Base-by-base conservation (phyloP, 129 eudicot species). In the Arctium lappa region DNA sequence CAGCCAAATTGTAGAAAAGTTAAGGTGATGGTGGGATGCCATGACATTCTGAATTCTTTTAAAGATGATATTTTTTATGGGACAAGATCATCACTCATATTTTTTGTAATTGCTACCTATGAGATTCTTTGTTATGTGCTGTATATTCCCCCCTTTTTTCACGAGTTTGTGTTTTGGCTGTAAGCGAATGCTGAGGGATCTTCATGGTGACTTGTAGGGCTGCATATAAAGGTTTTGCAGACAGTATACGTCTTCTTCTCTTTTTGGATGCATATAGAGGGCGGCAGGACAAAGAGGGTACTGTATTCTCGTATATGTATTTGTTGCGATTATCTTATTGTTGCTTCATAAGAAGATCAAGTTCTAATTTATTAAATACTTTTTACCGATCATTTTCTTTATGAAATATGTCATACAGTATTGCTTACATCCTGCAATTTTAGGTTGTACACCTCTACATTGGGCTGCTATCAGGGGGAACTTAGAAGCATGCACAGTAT, bases 381-480 rank as follows among this genome's bases (percentile, higher is more conserved):
- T 53, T 77, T 75, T 69, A 31, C 42, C 78, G 44, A n/a, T 69
- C 27, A 76, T 71, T 15, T 50, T 56, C 8, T 78, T 72, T 22
- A 6, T 39, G 74, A 37, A 78, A 48, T 69, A 69, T 66, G 72
- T 63, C 80, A 38, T 63, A 74, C 63, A 74, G 2, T 68, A 75
- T 75, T 74, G 30, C 72, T 69, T 38, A 77, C 82, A 77, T 69
- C 66, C 27, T 71, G 74, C 46, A 77, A 70, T 68, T 86, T 33
- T 90, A 96, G 99, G 99, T 79, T 96, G 99, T 84, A 93, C 99
- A 42, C 99, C 98, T 84, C 88, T 96, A 42, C 99, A 96, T 81
- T 96, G 99, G 99, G 97, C 99, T 90, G 99, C 99, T 79, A 92
- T 93, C 48, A 91, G 89, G 81, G 99, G 98, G 82, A 91, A 96